phyloP scores from a whole-genome alignment of 1,139 yeast species.

The Kluyveromyces sp. region DNA sequence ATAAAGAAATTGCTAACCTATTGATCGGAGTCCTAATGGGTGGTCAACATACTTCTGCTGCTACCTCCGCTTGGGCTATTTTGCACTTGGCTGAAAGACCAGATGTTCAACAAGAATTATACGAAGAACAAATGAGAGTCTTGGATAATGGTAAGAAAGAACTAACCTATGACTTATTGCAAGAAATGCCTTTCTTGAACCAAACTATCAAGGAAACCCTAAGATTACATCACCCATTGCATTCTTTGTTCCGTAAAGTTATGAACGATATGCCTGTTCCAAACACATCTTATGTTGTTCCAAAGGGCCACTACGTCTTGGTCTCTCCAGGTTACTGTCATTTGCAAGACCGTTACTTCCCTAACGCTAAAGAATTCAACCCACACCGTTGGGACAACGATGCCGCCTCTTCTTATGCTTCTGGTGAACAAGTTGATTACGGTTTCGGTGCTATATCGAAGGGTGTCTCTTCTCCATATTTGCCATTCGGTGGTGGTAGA shows the following conservation, averaged over 20 bases:
- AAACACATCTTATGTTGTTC: slow-evolving; percentile 71
- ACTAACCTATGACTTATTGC: slow-evolving; percentile 73
- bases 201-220: slow-evolving; percentile 86
- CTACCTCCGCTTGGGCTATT: slow-evolving; percentile 92
- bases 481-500: slow-evolving; percentile 99
- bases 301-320: slow-evolving; percentile 80
- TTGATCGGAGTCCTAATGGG: slow-evolving; percentile 97
- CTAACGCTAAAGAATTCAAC: slow-evolving; percentile 58
- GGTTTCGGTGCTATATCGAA: slow-evolving; percentile 94
- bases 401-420: slow-evolving; percentile 33
- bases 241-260: slow-evolving; percentile 91
- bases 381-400: slow-evolving; percentile 85
- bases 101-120: slow-evolving; percentile 72
- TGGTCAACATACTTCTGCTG: slow-evolving; percentile 96
- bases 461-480: slow-evolving; percentile 91
- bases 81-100: slow-evolving; percentile 85
- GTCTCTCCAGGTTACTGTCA: slow-evolving; percentile 92
- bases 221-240: slow-evolving; percentile 93
- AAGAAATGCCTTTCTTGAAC: slow-evolving; percentile 71
- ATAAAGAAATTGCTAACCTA: slow-evolving; percentile 87
- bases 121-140: slow-evolving; percentile 60
- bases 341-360: slow-evolving; percentile 70
- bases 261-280: slow-evolving; percentile 73
- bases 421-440: slow-evolving; percentile 64
- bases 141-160: slow-evolving; percentile 51